A percentile compares a stretch with the other conserved stretches of the same genome.
These are phyloP conservation scores for Davidsoniella australis DNA, from an alignment of 2,329 filamentous ascomycete species.

Conservation along the genomic window DNA sequence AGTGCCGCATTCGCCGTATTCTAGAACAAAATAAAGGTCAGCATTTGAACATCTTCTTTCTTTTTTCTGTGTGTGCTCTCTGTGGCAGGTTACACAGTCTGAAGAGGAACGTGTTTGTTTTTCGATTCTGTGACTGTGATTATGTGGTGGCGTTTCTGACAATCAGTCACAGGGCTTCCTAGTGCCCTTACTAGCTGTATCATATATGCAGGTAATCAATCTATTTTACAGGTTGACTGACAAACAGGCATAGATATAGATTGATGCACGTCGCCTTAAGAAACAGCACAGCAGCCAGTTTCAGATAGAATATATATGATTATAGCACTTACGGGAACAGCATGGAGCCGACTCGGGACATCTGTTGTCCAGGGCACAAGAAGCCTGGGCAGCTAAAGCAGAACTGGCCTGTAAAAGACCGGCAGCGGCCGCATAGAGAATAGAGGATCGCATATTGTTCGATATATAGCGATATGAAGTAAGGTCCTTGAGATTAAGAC, in stretches of 20 bases:
- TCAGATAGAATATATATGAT: background rate
- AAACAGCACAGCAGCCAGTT: no score
- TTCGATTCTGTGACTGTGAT: no score
- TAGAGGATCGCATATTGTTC: slow-evolving; percentile 2
- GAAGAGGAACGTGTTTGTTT: background rate
- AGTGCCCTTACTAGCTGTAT: no score
- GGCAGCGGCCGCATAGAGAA: slow-evolving; percentile 3
- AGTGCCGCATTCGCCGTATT: slow-evolving; percentile 83
- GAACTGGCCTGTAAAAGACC: slow-evolving; percentile 1
- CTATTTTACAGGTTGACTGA: no score
- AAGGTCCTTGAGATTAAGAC: background rate
- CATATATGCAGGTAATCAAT: no score
- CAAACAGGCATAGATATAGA: no score
- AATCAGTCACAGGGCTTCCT: no score
- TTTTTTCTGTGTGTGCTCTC: background rate
- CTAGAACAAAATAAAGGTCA: slow-evolving; percentile 26
- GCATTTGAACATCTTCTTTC: background rate
- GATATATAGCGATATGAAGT: background rate
- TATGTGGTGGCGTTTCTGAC: no score
- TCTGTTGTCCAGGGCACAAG: slow-evolving; percentile 34
- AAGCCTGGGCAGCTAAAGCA: slow-evolving; percentile 14
- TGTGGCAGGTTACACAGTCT: background rate
- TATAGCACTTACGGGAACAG: slow-evolving; percentile 54
- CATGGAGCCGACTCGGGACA: slow-evolving; percentile 61
- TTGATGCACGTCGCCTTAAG: no score